These are phyloP conservation scores for Eucalyptus sideroxylon DNA, from an alignment of 345 rosid genomes.

Conservation along the genomic window DNA sequence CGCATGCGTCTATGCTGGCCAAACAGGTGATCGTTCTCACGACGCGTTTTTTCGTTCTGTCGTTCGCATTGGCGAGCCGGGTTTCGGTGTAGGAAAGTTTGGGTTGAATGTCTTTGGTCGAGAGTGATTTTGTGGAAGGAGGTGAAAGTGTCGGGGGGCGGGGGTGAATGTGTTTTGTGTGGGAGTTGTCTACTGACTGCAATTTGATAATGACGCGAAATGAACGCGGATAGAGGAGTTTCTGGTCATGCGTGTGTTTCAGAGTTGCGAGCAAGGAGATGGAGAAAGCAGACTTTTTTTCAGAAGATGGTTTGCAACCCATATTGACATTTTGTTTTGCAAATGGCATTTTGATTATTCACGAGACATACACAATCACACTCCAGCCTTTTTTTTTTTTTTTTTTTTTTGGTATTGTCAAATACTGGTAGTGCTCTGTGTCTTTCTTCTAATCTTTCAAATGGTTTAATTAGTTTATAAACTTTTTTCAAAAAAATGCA, in stretches of 20 bases:
- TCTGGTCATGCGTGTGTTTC: neutral
- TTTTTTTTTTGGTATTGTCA: neutral
- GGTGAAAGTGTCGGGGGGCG: neutral
- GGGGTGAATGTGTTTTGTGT: neutral
- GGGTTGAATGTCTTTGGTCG: neutral
- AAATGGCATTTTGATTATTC: neutral
- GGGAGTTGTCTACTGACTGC: neutral
- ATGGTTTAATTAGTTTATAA: neutral
- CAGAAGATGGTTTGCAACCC: neutral
- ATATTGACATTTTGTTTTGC: neutral
- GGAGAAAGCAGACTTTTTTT: neutral
- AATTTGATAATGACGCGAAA: neutral
- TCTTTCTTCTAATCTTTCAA: neutral
- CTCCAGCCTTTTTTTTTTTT: neutral
- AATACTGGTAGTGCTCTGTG: neutral
- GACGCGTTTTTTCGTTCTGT: neutral
- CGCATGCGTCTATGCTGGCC: conserved; percentile 93
- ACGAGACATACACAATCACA: neutral
- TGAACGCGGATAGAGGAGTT: neutral
- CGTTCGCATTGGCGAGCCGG: neutral
- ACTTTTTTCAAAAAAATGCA: neutral
- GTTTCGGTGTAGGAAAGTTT: neutral
- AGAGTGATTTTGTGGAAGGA: neutral
- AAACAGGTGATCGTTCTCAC: conserved; percentile 31
- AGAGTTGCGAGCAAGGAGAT: neutral